Base-by-base conservation (phyloP, 352 stramenopile species). In the Phytopythium oedochilum region DNA sequence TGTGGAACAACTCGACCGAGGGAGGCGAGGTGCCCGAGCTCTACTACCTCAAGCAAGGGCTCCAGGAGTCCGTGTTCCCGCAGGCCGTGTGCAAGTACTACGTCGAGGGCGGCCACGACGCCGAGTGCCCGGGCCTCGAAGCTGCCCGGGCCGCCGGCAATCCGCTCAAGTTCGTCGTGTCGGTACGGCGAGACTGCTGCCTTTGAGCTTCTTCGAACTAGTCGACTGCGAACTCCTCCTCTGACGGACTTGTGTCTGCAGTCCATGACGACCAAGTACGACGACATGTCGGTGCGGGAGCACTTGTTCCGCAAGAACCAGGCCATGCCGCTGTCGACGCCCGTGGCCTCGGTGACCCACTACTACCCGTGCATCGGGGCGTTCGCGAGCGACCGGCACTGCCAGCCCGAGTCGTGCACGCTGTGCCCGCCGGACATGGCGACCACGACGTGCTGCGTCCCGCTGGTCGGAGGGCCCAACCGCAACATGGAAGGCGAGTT, bases 401-500 rank as follows among this genome's bases (percentile, higher is more conserved):
- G 82, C 59, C 67, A 83, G 42, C 67, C 75, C 2, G 78, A 86
- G 22, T 57, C 55, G 5, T 92, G 79, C 55, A 90, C 79, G 12
- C 46, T 92, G 2, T 92, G 82, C n/a, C 82, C 79, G 14, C 73
- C 73, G 12, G 74, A 90, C 18, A 81, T 92, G 73, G 63, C 75
- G 17, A 86, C 79, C 39, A 90, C 82, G 11, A 90, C 78, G n/a
- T 92, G 82, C 55, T 92, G 82, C 47, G 69, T 92, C 40, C 79
- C 82, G 11, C 60, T 89, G 18, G 86, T 80, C 43, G 78, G 76
- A 42, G 73, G 83, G 7, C 73, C 61, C 58, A 90, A 87, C 48
- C 76, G 74, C 52, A 92, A 92, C 66, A 90, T 92, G 79, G 79
- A 92, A 56, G 83, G 79, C 39, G 83, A 92, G 53, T 92, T 89